Evolutionary conservation across 75 land plant species (phyloP).

Genomic region (Ceratopteris richardii): DNA sequence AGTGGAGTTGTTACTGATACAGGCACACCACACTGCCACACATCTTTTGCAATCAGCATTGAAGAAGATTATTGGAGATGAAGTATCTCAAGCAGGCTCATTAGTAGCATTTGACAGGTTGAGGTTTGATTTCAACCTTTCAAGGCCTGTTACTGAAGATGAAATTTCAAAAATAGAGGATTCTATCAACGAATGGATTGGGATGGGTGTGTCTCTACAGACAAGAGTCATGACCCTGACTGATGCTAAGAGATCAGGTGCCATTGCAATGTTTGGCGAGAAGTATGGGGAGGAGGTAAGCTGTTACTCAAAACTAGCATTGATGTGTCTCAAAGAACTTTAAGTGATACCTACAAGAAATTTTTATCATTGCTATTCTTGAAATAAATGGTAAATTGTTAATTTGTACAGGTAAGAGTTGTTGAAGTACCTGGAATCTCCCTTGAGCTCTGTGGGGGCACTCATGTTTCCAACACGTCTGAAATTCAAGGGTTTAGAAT

Average conservation of each 20-base stretch:
- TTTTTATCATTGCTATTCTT: too few relatives aligned
- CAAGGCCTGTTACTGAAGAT: constrained; percentile 54
- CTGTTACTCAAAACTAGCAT: too few relatives aligned
- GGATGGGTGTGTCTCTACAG: constrained; percentile 54
- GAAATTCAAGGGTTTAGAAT: constrained; percentile 91
- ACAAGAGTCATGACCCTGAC: constrained; percentile 69
- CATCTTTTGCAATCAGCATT: constrained; percentile 93
- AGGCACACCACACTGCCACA: constrained; percentile 98
- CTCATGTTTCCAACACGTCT: constrained; percentile 86
- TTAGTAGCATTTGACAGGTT: constrained; percentile 90
- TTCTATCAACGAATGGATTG: constrained; percentile 75
- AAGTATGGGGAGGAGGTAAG: constrained; percentile 89
- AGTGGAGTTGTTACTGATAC: constrained; percentile 4
- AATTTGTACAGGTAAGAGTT: constrained; percentile 64
- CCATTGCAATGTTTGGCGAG: constrained; percentile 97
- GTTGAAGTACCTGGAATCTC: constrained; percentile 92
- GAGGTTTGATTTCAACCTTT: constrained; percentile 86
- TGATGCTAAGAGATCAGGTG: constrained; percentile 84
- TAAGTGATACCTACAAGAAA: too few relatives aligned
- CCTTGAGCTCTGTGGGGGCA: constrained; percentile 95
- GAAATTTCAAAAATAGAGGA: constrained; percentile 58
- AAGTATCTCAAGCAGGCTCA: constrained; percentile 95
- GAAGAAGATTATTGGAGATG: constrained; percentile 66
- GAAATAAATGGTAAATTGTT: too few relatives aligned
- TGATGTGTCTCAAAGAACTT: too few relatives aligned